Evolutionary conservation across 129 eudicot genomes (phyloP), one percentile per base, ranked within the genome.

Genomic region (Lactuca saligna): DNA sequence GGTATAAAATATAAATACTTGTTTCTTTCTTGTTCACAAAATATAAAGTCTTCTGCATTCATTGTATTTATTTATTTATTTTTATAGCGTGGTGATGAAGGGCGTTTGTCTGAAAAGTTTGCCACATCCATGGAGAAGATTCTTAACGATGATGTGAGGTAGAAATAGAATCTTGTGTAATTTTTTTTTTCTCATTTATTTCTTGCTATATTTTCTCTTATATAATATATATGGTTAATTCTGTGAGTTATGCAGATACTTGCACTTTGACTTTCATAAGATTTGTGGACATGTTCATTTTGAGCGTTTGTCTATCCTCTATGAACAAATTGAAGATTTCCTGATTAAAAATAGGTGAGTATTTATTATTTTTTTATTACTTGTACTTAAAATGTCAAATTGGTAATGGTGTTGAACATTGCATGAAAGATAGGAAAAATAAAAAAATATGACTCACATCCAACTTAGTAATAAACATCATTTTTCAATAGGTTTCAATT

Each of bases 221-320:
- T 25, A 25, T 25, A 25, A 25, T 25, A 25, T 25, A 25, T 25
- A 25, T 25, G 29, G 29, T 25, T 25, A 25, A 46, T 11, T 46
- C 15, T 46, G 33, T 63, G 38, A 25, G 29, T 25, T 25, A 25
- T 25, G 29, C 65, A 89, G 96, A 69, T 89, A 89, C 72, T 31
- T 85, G 84, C 96, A 89, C 83, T 89, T 89, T 68, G 96, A 89
- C 74, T 89, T 89, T 65, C 96, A 89, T 69, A 80, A 37, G 8
- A 81, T 85, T 63, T 89, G 96, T 50, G 96, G 96, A 17, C 89
- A 89, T 63, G 57, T 76, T 34, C 86, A 86, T 63, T 83, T 89
- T 77, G 86, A 81, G 75, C 85, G 96, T 32, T 87, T 89, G 53
- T 89, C 96, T 15, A 76, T 85, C 59, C 92, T 89, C 20, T 89